phyloP scores from a whole-genome alignment of 495 filamentous ascomycete genomes.

The Rostrohypoxylon terebratum region DNA sequence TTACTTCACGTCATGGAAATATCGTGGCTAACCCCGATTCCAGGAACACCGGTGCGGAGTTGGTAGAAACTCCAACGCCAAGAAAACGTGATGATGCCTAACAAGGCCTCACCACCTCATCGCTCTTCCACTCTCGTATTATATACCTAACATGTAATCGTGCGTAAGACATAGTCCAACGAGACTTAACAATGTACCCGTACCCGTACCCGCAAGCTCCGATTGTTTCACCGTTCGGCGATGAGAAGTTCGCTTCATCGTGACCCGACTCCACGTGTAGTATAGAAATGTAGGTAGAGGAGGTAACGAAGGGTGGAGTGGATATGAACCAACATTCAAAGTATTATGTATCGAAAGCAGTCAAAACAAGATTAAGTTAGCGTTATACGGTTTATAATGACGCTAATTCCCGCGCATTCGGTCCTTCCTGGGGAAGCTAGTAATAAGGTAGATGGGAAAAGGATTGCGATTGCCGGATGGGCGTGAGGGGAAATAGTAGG shows the following conservation, averaged over 20 bases:
- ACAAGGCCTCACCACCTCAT: conserved; percentile 33
- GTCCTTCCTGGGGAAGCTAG: neutral
- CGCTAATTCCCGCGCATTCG: neutral
- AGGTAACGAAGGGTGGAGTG: too few relatives aligned
- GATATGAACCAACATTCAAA: neutral
- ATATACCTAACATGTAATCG: neutral
- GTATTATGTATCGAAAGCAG: neutral
- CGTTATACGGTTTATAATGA: neutral
- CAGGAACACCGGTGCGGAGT: neutral
- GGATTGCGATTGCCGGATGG: neutral
- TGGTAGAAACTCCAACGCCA: conserved; percentile 4
- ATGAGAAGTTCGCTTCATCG: too few relatives aligned
- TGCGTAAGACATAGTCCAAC: too few relatives aligned
- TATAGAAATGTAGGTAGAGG: too few relatives aligned
- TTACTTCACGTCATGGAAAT: neutral
- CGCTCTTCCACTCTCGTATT: neutral
- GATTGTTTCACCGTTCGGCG: too few relatives aligned
- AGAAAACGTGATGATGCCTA: conserved; percentile 21
- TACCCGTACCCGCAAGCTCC: too few relatives aligned
- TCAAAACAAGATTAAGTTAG: neutral
- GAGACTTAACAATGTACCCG: too few relatives aligned
- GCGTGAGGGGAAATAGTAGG: neutral
- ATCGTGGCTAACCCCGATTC: neutral
- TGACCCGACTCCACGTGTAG: too few relatives aligned
- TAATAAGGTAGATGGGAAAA: neutral